Evolutionary conservation across 2,329 filamentous ascomycete genomes (phyloP).

Genomic region (Colletotrichum sp.): DNA sequence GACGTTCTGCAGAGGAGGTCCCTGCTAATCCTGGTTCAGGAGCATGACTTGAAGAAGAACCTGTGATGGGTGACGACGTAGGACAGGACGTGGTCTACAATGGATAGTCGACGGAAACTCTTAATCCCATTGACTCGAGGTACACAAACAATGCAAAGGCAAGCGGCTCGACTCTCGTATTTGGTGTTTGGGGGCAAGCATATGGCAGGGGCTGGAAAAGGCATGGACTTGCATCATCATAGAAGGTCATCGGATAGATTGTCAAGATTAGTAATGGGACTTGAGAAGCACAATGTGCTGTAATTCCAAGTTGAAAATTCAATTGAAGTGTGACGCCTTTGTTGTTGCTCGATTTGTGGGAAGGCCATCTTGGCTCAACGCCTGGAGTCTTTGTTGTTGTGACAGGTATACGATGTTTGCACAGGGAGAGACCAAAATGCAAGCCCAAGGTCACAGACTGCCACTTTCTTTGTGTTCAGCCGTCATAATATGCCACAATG

Average conservation of each 20-base stretch:
- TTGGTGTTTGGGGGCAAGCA: background rate
- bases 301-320: fast-evolving
- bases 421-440: background rate
- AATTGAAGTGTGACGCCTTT: background rate
- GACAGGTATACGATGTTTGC: fast-evolving
- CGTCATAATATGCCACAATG: background rate
- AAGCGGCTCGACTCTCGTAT: background rate
- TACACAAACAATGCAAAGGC: fast-evolving
- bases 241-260: background rate
- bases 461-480: background rate
- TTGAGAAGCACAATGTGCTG: background rate
- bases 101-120: no score
- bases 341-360: fast-evolving
- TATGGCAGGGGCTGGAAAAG: background rate
- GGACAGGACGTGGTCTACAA: background rate
- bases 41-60: constrained; percentile 72
- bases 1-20: fast-evolving
- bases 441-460: background rate
- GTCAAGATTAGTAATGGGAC: background rate
- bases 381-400: background rate
- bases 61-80: constrained; percentile 36
- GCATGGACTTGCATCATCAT: background rate
- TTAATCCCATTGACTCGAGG: no score
- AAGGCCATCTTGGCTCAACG: fast-evolving
- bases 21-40: background rate